Evolutionary conservation across 192 early-diverging fungal species (phyloP), one percentile per base, ranked within the genome.

Genomic region (Podila epigama): DNA sequence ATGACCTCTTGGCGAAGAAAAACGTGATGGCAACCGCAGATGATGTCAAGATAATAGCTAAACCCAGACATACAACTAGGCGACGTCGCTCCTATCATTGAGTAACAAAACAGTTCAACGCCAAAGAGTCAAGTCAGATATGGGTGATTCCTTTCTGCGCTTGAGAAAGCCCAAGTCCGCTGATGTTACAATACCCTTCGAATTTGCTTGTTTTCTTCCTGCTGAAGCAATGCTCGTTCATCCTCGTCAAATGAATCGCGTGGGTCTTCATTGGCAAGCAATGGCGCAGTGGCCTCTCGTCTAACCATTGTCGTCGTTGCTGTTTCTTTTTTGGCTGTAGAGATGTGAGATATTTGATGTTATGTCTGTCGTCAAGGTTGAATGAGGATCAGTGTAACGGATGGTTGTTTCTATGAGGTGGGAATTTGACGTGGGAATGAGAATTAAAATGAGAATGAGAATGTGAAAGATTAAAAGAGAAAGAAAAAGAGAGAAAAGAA

Each of bases 201-300:
- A 37, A 68, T 57, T 58, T 77, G 73, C 9, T 64, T 77, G 36
- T 35, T 60, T 9, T 55, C 34, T 20, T 68, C 73, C 39, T 77
- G 48, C 34, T 42, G 44, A n/a, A 77, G 66, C 40, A 77, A 31
- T 33, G 55, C 73, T 13, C 65, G 66, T 40, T 77, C 73, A 20
- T 68, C 41, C 36, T 68, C 66, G 40, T 77, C 73, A 35, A 77
- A 77, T 11, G 65, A 68, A 34, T 68, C 73, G 29, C 56, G 52
- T 7, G 54, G 65, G 5, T 77, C 73, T 37, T 59, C 73, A 27
- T 68, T 68, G 27, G 61, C 73, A 16, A 77, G 61, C 60, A 77
- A 31, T 20, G 73, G 73, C 34, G 73, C 60, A 5, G 54, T 31
- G 35, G 57, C 66, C 33, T 56, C 44, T 51, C 64, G 58, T 41